These are phyloP conservation scores for Agaricus subrufescens DNA, from an alignment of 768 basidiomycete species.

Conservation along the genomic window DNA sequence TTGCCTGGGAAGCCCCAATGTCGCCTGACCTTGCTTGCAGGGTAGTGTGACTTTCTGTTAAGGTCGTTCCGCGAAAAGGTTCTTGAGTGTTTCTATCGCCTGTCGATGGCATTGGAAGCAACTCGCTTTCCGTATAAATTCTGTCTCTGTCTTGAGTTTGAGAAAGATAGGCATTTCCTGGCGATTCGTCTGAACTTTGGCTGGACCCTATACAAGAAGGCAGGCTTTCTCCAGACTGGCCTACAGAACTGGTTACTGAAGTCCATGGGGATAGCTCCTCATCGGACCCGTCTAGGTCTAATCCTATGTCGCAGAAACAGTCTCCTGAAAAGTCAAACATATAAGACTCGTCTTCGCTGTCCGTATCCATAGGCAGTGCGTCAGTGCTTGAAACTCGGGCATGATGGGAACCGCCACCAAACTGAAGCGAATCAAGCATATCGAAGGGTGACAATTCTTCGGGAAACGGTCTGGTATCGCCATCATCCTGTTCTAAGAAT, in stretches of 20 bases:
- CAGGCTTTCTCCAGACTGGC: background rate
- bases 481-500: slow-evolving; percentile 3
- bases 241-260: background rate
- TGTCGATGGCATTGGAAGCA: background rate
- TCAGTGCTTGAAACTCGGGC: background rate
- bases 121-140: background rate
- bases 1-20: slow-evolving; percentile 4
- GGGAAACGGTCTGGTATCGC: background rate
- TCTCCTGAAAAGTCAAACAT: background rate
- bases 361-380: background rate
- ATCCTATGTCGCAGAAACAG: background rate
- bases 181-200: background rate
- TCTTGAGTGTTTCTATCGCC: background rate
- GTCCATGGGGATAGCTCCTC: background rate
- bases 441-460: background rate
- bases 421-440: background rate
- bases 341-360: background rate
- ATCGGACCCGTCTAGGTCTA: background rate
- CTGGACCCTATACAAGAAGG: background rate
- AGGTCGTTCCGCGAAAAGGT: background rate
- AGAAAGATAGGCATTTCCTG: background rate
- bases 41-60: background rate
- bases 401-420: background rate
- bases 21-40: slow-evolving; percentile 6
- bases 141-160: too few species aligned